Evolutionary conservation across 257 asterid species (phyloP), one percentile per base, ranked within the genome.

Genomic region (Plantago elongata): DNA sequence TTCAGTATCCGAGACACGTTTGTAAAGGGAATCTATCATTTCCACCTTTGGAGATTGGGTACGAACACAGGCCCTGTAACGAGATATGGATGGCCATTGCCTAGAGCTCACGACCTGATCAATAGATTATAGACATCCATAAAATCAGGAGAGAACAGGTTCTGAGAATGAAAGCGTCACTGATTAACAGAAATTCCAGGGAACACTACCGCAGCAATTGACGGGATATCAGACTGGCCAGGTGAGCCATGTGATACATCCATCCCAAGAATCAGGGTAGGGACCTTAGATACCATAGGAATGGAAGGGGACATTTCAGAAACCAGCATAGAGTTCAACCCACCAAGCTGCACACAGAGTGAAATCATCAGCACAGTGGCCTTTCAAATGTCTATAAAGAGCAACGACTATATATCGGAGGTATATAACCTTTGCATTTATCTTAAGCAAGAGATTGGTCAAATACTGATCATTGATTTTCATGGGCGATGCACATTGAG

Each of bases 171-270:
- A 34, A 34, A 1, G 3, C 8, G 0, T 34, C 4, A 34, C 40
- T 34, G 1, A 34, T 34, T 34, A 34, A 34, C 40, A 34, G 40
- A 34, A 34, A 5, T 34, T 34, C 40, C 8, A 34, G 5, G 8
- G 40, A 7, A 34, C 44, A 18, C 57, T 61, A 88, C 98, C 67
- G 96, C 98, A 65, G 98, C 98, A 76, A 91, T 84, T 49, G 98
- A 91, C 1, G 98, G 98, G 52, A 88, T 45, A 65, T 88, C 98
- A 18, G 95, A 79, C 66, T 84, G 95, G 57, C 99, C 99, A 16
- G 99, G 99, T 51, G 97, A 86, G 30, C 96, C 99, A 17, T 92
- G 99, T 0, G 97, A 88, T 2, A 92, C 99, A 55, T 92, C 99
- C 97, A 89, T 92, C 44, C 98, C 99, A 62, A 92, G 85, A 67